These are phyloP conservation scores for Boletus pseudopeckii DNA, from an alignment of 768 basidiomycete species.

Conservation along the genomic window DNA sequence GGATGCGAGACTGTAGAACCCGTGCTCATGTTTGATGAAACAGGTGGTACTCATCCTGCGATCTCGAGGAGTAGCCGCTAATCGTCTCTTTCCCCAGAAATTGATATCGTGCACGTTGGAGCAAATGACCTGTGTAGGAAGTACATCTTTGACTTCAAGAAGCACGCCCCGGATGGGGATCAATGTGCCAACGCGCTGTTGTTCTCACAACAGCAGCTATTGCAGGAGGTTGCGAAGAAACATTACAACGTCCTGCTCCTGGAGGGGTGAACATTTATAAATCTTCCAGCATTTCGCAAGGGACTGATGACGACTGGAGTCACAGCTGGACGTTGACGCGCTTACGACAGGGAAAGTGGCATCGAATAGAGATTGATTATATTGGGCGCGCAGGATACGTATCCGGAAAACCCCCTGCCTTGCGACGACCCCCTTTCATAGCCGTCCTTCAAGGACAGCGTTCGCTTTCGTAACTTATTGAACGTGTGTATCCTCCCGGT, in stretches of 20 bases:
- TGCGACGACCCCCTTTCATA: constrained; percentile 62
- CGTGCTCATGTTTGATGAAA: constrained; percentile 58
- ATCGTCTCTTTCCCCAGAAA: constrained; percentile 37
- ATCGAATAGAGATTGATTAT: constrained; percentile 71
- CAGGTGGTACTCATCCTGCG: constrained; percentile 42
- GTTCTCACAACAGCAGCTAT: constrained; percentile 62
- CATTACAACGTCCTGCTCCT: constrained; percentile 61
- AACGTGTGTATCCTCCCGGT: constrained; percentile 24
- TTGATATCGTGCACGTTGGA: constrained; percentile 56
- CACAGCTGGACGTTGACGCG: constrained; percentile 66
- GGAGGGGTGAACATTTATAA: constrained; percentile 53
- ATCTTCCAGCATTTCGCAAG: neutral
- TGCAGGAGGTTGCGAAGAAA: constrained; percentile 50
- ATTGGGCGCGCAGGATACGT: constrained; percentile 62
- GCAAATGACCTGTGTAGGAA: constrained; percentile 53
- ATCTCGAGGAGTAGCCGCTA: constrained; percentile 7
- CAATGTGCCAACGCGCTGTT: constrained; percentile 52
- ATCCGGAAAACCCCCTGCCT: constrained; percentile 43
- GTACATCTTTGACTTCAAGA: constrained; percentile 59
- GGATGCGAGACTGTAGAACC: constrained; percentile 62
- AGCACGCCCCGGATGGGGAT: constrained; percentile 39
- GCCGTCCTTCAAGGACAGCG: constrained; percentile 50
- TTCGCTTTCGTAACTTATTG: constrained; percentile 28
- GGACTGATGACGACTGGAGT: constrained; percentile 1
- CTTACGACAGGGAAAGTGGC: constrained; percentile 56